Conservation (phyloP, 129 eudicot species). For the Smallanthus sonchifolius region DNA sequence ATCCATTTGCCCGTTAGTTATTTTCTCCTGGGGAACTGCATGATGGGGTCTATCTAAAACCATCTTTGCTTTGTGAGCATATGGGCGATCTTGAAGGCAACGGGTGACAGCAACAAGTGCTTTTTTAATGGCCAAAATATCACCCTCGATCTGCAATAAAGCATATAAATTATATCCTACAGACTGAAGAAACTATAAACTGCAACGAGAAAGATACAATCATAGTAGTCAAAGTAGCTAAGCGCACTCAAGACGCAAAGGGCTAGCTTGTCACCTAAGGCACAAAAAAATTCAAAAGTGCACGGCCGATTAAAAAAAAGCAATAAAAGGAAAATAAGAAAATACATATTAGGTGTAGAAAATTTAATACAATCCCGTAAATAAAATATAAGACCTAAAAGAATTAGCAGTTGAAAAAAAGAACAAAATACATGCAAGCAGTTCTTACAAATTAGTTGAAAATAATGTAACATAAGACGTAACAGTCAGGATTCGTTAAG, state of each 20-base stretch:
- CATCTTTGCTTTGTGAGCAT: constrained; percentile 31
- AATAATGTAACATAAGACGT: not conserved
- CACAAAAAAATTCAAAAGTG: not conserved
- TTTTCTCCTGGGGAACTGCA: constrained; percentile 26
- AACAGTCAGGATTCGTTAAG: not conserved
- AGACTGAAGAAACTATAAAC: not conserved
- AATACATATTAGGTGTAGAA: not conserved
- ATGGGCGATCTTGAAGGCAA: constrained; percentile 67
- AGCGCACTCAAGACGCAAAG: not conserved
- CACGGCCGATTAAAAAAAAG: no score
- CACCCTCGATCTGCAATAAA: constrained; percentile 70
- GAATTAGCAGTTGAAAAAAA: not conserved
- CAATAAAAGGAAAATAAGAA: not conserved
- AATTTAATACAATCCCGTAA: not conserved
- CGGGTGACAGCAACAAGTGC: constrained; percentile 68
- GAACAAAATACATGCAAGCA: not conserved
- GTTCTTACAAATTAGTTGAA: not conserved
- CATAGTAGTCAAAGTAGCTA: not conserved
- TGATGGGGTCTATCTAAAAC: constrained; percentile 33
- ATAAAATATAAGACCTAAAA: not conserved
- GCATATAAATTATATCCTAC: constrained; percentile 1
- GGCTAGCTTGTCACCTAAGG: not conserved
- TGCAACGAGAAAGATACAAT: not conserved
- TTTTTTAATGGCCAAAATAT: constrained; percentile 55
- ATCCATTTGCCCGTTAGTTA: constrained; percentile 29